These are phyloP conservation scores for Rhynchospora tenuis DNA, from an alignment of 176 grass and related monocot genomes.

Conservation along the genomic window DNA sequence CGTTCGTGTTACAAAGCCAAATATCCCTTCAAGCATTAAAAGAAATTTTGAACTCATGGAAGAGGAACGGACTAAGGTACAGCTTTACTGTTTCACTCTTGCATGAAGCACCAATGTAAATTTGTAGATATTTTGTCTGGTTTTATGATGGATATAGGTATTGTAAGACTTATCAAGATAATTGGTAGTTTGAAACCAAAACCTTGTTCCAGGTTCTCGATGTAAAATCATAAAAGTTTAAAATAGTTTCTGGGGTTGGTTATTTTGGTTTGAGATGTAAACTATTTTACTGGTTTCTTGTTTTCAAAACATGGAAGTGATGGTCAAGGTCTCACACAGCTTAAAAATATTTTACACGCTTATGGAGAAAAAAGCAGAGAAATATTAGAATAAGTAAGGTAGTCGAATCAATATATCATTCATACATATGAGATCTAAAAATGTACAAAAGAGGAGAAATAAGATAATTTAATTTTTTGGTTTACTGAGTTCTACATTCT, in stretches of 20 bases:
- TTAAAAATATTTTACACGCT: neutral
- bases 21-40: slow-evolving; percentile 81
- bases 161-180: neutral
- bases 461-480: neutral
- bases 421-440: neutral
- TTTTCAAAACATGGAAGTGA: slow-evolving; percentile 1
- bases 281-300: neutral
- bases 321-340: too few relatives aligned
- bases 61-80: slow-evolving; percentile 97
- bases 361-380: neutral
- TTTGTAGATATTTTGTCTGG: too few relatives aligned
- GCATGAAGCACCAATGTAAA: neutral
- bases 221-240: neutral
- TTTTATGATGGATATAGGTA: neutral
- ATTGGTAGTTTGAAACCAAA: neutral
- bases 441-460: neutral
- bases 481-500: neutral
- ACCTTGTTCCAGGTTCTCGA: neutral
- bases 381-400: neutral
- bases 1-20: slow-evolving; percentile 95
- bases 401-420: neutral
- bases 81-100: neutral
- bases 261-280: neutral
- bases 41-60: slow-evolving; percentile 99
- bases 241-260: neutral